phyloP scores from a whole-genome alignment of 78 protist genomes.

The Planoprotostelium fungivorum region DNA sequence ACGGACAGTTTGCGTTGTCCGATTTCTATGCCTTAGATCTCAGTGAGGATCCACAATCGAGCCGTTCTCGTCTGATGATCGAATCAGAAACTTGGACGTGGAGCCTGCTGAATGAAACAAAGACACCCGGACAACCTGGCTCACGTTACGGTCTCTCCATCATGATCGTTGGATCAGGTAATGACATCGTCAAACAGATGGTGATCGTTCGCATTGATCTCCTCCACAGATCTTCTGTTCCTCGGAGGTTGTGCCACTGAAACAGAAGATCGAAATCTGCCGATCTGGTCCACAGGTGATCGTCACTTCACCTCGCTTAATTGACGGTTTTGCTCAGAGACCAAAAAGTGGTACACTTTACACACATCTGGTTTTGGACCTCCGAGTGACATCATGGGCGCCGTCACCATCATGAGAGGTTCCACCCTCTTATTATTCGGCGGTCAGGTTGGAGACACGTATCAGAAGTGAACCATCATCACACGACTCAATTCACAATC shows the following conservation, averaged over 20 bases:
- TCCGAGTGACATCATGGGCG: background rate
- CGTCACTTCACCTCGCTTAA: background rate
- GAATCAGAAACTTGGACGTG: background rate
- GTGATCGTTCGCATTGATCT: background rate
- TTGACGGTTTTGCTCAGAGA: background rate
- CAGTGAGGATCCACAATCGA: background rate
- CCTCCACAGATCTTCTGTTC: background rate
- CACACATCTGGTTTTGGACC: background rate
- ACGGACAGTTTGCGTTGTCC: background rate
- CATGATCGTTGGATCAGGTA: background rate
- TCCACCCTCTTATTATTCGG: background rate
- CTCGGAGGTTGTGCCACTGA: background rate
- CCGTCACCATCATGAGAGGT: background rate
- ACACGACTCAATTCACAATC: no score
- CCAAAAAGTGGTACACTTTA: background rate
- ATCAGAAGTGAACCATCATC: background rate
- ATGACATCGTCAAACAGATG: no score
- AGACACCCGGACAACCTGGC: background rate
- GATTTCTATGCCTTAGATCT: background rate
- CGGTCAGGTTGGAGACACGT: background rate
- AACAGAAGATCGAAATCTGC: background rate
- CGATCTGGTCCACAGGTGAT: background rate
- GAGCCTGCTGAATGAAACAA: background rate
- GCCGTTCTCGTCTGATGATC: no score
- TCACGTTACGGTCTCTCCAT: background rate